Evolutionary conservation across 78 protist genomes (phyloP), one percentile per base, ranked within the genome.

Genomic region (Dictyostelium brefeldianum): DNA sequence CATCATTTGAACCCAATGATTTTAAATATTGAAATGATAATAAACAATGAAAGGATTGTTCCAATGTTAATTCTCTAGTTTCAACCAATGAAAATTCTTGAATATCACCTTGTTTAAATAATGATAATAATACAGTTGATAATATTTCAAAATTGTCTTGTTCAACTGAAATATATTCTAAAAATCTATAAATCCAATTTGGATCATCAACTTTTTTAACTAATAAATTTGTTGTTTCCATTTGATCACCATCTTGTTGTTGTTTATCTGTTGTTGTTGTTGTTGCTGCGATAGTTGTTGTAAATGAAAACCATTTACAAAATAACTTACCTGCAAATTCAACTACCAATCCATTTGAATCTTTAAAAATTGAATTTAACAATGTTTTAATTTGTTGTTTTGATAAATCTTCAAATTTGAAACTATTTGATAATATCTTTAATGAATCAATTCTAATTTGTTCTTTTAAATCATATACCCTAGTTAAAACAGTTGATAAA

Each of bases 381-480:
- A 20, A 4, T 4, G 50, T 22, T 27, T 64, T 25, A 27, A 64
- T 10, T 64, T 85, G 71, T 7, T 74, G 69, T 8, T 15, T 48
- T 4, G 46, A 31, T 25, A 74, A 25, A 41, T 65, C 43, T 27
- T 41, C 71, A 2, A 75, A 25, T 5, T 51, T 27, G 18, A 46
- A 22, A 25, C n/a, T 43, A 11, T 64, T 65, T 0, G 27, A 18
- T 20, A 85, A n/a, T n/a, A 77, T 64, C 27, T 65, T 18, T 47
- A 27, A 75, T 36, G 92, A n/a, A 5, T 56, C 27, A 25, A 62
- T 9, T 77, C 92, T 74, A 18, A 85, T 31, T 14, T 31, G 12
- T 1, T 62, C 78, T 48, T 85, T 85, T 20, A 85, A 22, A 64
- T 85, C 92, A 3, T 29, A 62, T n/a, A 69, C 77, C 48, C 92